Conservation (phyloP, 1,284 basidiomycete genomes). For the Naganishia sp. region DNA sequence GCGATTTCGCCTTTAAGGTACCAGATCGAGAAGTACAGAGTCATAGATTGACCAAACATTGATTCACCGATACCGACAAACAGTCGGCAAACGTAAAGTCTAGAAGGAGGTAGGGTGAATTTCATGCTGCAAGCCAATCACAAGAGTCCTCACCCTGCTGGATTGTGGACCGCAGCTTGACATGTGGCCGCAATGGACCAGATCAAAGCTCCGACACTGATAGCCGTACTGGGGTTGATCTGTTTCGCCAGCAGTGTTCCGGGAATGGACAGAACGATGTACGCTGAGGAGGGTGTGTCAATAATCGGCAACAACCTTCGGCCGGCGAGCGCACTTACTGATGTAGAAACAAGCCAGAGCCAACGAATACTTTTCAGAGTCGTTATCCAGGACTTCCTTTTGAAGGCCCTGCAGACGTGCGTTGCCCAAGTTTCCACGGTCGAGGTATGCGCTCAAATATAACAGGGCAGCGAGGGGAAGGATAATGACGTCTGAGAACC, state of each 20-base stretch:
- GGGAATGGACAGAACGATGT: conserved; percentile 50
- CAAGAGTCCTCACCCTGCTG: conserved; percentile 40
- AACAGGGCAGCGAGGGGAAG: conserved; percentile 54
- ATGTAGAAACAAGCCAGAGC: conserved; percentile 53
- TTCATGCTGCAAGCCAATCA: background rate
- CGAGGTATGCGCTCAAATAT: conserved; percentile 56
- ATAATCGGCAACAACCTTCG: background rate
- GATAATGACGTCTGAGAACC: conserved; percentile 47
- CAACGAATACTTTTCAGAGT: conserved; percentile 52
- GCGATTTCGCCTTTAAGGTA: conserved; percentile 55
- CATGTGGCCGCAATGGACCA: conserved; percentile 55
- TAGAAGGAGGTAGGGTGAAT: background rate
- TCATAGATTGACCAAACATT: conserved; percentile 52
- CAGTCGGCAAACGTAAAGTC: conserved; percentile 50
- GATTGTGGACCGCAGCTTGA: conserved; percentile 49
- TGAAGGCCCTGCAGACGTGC: conserved; percentile 51
- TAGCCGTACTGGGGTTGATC: conserved; percentile 50
- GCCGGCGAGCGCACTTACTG: conserved; percentile 13
- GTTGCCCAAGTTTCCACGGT: conserved; percentile 51
- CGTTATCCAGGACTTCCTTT: conserved; percentile 42
- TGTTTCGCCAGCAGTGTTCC: conserved; percentile 42
- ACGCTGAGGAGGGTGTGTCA: conserved; percentile 38
- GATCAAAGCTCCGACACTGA: conserved; percentile 52
- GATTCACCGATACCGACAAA: conserved; percentile 54
- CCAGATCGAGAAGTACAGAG: conserved; percentile 43